A percentile compares a stretch with the other conserved stretches of the same genome.
phyloP scores from a whole-genome alignment of 768 basidiomycete species.

The Leccinum barrowsii region DNA sequence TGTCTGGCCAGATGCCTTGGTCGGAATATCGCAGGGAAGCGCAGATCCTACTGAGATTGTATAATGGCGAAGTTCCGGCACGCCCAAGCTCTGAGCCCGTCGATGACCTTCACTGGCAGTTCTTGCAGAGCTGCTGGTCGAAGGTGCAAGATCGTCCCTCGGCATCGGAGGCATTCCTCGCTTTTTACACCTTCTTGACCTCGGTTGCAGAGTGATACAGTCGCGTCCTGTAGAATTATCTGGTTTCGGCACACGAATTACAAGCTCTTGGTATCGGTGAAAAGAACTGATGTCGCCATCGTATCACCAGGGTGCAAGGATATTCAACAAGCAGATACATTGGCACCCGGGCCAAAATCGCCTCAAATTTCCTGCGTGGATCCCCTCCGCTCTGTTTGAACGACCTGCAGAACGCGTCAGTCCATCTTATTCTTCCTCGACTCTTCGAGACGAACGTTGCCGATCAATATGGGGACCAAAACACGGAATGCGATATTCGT shows the following conservation, averaged over 20 bases:
- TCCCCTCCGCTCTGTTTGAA: slow-evolving; percentile 1
- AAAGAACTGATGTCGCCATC: neutral
- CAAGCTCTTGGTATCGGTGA: neutral
- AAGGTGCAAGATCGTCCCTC: slow-evolving; percentile 8
- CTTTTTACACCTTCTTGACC: slow-evolving; percentile 9
- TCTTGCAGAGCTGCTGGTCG: slow-evolving; percentile 13
- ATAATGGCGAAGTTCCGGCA: neutral
- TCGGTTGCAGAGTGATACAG: neutral
- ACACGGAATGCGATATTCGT: slow-evolving; percentile 1
- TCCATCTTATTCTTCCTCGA: slow-evolving; percentile 7
- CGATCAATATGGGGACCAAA: neutral
- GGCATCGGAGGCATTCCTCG: slow-evolving; percentile 9
- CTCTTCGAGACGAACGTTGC: neutral
- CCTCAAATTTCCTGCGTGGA: slow-evolving; percentile 5
- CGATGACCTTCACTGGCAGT: slow-evolving; percentile 33
- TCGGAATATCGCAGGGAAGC: slow-evolving; percentile 8
- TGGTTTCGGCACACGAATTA: neutral
- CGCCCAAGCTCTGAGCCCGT: slow-evolving; percentile 5
- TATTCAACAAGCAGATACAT: slow-evolving; percentile 7
- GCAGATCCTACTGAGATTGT: slow-evolving; percentile 3
- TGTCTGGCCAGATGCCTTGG: slow-evolving; percentile 14
- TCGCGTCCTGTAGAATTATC: neutral
- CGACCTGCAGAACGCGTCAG: neutral
- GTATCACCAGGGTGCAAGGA: neutral
- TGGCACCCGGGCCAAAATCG: slow-evolving; percentile 6